phyloP scores from a whole-genome alignment of 2,329 filamentous ascomycete species.

The Epicoccum nigrum region DNA sequence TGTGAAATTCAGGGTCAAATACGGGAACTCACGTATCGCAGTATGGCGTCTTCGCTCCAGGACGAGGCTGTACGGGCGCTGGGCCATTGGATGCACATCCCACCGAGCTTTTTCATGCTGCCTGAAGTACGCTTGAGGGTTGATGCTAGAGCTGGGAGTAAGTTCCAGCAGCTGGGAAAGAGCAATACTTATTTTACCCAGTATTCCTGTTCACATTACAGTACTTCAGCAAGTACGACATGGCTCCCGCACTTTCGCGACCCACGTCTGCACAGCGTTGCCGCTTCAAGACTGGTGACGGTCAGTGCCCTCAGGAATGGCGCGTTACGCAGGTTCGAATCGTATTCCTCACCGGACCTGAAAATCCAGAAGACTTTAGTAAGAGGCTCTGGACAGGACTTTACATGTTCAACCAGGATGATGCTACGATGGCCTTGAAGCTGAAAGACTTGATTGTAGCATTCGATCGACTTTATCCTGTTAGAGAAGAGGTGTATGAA shows the following conservation, averaged over 20 bases:
- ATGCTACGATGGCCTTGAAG: slow-evolving; percentile 2
- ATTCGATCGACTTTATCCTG: background rate
- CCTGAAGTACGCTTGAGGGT: slow-evolving; percentile 2
- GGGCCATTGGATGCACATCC: slow-evolving; percentile 12
- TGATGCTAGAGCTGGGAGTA: background rate
- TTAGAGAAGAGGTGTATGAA: slow-evolving; percentile 1
- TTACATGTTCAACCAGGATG: slow-evolving; percentile 11
- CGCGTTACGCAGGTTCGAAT: background rate
- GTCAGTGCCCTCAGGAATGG: slow-evolving; percentile 4
- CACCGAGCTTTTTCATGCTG: slow-evolving; percentile 16
- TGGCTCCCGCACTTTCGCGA: background rate
- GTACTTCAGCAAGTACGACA: slow-evolving; percentile 1
- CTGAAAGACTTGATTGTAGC: slow-evolving; percentile 7
- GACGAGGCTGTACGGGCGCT: slow-evolving; percentile 17
- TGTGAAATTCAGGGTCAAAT: no score
- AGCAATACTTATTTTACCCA: background rate
- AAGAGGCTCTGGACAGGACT: slow-evolving; percentile 8
- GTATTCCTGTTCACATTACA: slow-evolving; percentile 2
- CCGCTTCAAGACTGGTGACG: background rate
- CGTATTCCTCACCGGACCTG: background rate
- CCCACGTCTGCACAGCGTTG: background rate
- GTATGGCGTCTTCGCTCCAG: slow-evolving; percentile 11
- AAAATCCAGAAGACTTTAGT: no score
- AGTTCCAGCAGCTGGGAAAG: background rate
- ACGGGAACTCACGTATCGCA: background rate